Evolutionary conservation across 2,329 filamentous ascomycete species (phyloP), one percentile per base, ranked within the genome.

Genomic region (Aspergillus sp.): DNA sequence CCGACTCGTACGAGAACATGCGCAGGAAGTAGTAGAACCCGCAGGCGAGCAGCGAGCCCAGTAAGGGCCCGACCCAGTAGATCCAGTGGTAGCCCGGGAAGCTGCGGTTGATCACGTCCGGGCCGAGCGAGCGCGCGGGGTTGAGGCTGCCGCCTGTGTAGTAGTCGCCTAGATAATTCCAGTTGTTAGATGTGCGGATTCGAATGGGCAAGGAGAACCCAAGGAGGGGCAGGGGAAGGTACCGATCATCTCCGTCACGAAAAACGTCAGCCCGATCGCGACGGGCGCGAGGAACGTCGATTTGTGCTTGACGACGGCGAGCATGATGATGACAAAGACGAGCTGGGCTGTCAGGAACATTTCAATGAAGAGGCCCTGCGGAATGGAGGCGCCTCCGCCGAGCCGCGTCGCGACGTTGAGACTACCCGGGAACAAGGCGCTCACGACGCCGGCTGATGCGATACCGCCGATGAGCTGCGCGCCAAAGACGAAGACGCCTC

Each of bases 221-320:
- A n/a, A n/a, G n/a, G n/a, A n/a, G n/a, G n/a, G n/a, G n/a, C n/a
- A n/a, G n/a, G n/a, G n/a, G n/a, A n/a, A n/a, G n/a, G n/a, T n/a
- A n/a, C n/a, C n/a, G n/a, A n/a, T 76, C 54, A 87, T 64, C 60
- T 86, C 81, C 0, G 80, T 79, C 48, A 92, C 83, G 73, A 92
- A 92, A 57, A 92, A 82, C 0, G 89, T 81, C 2, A 91, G 76
- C 1, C 91, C 91, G 67, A 93, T 91, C 13, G 88, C 89, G 3
- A 92, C 78, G 0, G 90, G 90, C 0, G 90, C 90, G 1, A 92
- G 77, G 71, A 84, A 91, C 0, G 90, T 92, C 2, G 86, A 86
- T 49, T 88, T 87, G 74, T 92, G 89, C 77, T 92, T 92, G 72
- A 91, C 89, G 4, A 87, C 85, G 0, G 89, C 89, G 49, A 91